These are phyloP conservation scores for Cryphonectria carpinicola DNA, from an alignment of 2,329 filamentous ascomycete species.

Conservation along the genomic window DNA sequence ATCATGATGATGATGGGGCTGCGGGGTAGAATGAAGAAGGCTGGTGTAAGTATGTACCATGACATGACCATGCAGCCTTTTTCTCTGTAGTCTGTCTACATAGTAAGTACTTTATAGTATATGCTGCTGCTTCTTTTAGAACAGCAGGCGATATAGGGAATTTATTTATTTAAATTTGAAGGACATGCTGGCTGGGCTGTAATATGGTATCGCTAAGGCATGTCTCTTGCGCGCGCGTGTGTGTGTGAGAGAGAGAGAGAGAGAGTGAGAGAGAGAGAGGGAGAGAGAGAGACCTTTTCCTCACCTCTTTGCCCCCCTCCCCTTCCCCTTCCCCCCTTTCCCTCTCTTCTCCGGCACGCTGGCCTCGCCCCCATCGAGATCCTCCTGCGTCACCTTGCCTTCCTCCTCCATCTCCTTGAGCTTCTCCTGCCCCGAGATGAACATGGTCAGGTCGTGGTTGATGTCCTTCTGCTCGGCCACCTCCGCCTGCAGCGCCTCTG, in stretches of 20 bases:
- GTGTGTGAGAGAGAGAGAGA: no score
- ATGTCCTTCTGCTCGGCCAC: conserved; percentile 79
- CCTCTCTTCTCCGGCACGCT: conserved; percentile 61
- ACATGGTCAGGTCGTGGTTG: conserved; percentile 86
- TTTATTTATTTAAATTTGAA: no score
- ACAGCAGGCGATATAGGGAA: no score
- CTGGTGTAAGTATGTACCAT: background rate
- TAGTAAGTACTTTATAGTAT: no score
- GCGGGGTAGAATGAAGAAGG: background rate
- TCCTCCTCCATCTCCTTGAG: conserved; percentile 70
- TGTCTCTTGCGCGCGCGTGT: no score
- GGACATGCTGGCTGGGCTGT: no score
- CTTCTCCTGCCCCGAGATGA: conserved; percentile 83
- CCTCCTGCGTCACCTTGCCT: conserved; percentile 65
- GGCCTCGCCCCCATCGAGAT: conserved; percentile 74
- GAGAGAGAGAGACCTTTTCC: no score
- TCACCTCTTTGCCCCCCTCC: conserved; percentile 25
- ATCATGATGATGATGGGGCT: background rate
- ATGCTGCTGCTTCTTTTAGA: no score
- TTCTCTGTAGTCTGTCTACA: no score
- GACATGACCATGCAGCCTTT: background rate
- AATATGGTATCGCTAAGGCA: no score
- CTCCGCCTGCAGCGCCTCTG: conserved; percentile 61
- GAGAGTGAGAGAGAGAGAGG: no score
- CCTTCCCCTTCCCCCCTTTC: conserved; percentile 57